A percentile compares a stretch with the other conserved stretches of the same genome.
These are phyloP conservation scores for Otatea glauca DNA, from an alignment of 176 grass and related monocot genomes.

Conservation along the genomic window DNA sequence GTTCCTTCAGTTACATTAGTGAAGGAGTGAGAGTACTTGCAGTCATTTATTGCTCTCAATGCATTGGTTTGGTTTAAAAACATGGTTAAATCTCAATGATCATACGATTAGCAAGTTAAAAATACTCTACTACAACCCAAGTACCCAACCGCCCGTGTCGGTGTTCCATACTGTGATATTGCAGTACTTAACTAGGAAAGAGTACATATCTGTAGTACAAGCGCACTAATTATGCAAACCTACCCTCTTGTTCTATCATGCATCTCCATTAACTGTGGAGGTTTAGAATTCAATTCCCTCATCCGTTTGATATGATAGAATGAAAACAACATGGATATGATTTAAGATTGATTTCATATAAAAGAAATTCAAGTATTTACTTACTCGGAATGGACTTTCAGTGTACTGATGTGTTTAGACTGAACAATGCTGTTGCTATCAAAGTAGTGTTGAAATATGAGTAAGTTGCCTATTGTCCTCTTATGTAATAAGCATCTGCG, in stretches of 20 bases:
- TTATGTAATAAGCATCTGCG: too few relatives aligned
- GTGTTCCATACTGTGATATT: not conserved
- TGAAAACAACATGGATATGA: not conserved
- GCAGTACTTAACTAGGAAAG: not conserved
- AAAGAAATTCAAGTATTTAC: not conserved
- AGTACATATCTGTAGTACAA: conserved; percentile 14
- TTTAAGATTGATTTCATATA: not conserved
- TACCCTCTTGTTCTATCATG: conserved; percentile 3
- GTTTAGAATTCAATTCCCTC: conserved; percentile 37
- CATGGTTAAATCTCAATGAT: not conserved
- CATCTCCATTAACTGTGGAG: conserved; percentile 21
- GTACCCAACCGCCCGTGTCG: not conserved
- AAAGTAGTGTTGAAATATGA: not conserved
- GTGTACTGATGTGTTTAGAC: not conserved
- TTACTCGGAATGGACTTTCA: not conserved
- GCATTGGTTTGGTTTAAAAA: conserved; percentile 10
- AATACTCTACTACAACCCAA: not conserved
- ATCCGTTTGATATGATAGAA: not conserved
- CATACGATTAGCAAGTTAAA: not conserved
- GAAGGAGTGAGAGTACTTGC: not conserved
- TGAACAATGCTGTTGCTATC: not conserved
- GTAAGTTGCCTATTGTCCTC: not conserved
- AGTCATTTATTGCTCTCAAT: conserved; percentile 32
- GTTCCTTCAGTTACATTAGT: conserved; percentile 16
- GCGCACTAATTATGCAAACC: conserved; percentile 35